Conservation (phyloP, 1,284 basidiomycete genomes). For the Ceratobasidium sp. region DNA sequence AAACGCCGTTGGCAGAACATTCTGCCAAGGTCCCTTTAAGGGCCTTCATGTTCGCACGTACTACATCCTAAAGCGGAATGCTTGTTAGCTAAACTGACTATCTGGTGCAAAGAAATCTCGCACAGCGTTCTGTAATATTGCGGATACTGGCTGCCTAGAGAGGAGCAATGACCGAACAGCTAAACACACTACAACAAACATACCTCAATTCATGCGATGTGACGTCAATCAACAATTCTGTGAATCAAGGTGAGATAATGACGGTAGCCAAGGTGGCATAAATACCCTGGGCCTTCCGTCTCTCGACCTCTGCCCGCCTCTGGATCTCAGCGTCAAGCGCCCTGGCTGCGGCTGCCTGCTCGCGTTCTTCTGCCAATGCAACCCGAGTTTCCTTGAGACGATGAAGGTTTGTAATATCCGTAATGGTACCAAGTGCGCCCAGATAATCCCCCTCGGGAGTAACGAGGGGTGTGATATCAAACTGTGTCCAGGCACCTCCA, state of each 20-base stretch:
- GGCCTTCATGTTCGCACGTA: constrained; percentile 49
- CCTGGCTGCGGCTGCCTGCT: constrained; percentile 51
- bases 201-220: constrained; percentile 54
- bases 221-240: constrained; percentile 55
- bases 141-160: constrained; percentile 54
- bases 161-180: neutral
- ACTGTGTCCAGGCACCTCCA: constrained; percentile 18
- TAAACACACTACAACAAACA: neutral
- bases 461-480: constrained; percentile 1
- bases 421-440: constrained; percentile 36
- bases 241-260: neutral
- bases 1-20: constrained; percentile 6
- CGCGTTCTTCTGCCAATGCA: constrained; percentile 53
- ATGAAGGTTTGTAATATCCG: constrained; percentile 54
- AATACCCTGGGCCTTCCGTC: constrained; percentile 53
- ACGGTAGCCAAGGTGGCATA: neutral
- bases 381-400: constrained; percentile 52
- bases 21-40: constrained; percentile 41
- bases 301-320: constrained; percentile 51
- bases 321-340: constrained; percentile 50
- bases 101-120: neutral
- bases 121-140: constrained; percentile 49
- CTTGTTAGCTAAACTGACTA: neutral
- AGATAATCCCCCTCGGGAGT: constrained; percentile 12
- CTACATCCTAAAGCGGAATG: no score